A percentile compares a stretch with the other conserved stretches of the same genome.
phyloP scores from a whole-genome alignment of 176 grass and related monocot species.

The Tuctoria greenei region DNA sequence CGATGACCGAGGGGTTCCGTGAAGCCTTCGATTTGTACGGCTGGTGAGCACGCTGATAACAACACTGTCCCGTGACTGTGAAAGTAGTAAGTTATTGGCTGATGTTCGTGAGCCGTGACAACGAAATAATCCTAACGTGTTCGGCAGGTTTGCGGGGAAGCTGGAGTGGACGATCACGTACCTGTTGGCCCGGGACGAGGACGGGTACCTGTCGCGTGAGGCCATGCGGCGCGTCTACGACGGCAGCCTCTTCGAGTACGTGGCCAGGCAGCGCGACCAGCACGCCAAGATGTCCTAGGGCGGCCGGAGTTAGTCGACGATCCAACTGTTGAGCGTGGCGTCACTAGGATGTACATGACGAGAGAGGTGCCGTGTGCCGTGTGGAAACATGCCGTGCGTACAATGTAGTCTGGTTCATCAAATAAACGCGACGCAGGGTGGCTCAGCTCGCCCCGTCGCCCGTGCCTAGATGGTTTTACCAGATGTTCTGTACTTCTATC shows the following conservation, averaged over 20 bases:
- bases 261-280: slow-evolving; percentile 36
- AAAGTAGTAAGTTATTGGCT: no score
- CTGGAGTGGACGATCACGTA: slow-evolving; percentile 73
- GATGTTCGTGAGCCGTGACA: no score
- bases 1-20: slow-evolving; percentile 61
- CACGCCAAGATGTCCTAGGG: slow-evolving; percentile 59
- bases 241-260: slow-evolving; percentile 80
- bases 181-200: slow-evolving; percentile 67
- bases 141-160: slow-evolving; percentile 60
- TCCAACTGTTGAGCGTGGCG: not conserved
- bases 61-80: no score
- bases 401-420: no score
- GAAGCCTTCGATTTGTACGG: slow-evolving; percentile 53
- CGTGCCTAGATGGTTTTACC: no score
- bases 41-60: slow-evolving; percentile 36
- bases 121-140: no score
- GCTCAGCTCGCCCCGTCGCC: no score
- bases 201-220: slow-evolving; percentile 72
- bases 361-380: not conserved
- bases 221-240: slow-evolving; percentile 66
- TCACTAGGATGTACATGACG: not conserved
- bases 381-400: no score
- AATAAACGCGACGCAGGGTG: no score
- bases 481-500: no score
- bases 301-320: no score